phyloP scores from a whole-genome alignment of 805 yeast genomes.

The Komagataella kurtzmanii region DNA sequence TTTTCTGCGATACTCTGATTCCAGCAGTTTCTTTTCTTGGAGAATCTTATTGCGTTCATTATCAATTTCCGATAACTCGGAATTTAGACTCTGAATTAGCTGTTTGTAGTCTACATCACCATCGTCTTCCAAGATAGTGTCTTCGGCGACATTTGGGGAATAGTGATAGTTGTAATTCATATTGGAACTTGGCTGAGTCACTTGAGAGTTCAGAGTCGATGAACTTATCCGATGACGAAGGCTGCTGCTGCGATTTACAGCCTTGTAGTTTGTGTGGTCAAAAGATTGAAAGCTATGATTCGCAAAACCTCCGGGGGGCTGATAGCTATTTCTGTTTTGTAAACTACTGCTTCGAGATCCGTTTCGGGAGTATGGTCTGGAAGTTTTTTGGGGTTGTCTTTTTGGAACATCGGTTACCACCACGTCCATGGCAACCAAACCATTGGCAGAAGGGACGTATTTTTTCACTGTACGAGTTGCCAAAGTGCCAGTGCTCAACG shows the following conservation, averaged over 20 bases:
- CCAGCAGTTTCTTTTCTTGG: background rate
- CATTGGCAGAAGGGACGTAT: slow-evolving; percentile 64
- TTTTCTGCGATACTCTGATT: background rate
- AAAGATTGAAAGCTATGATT: background rate
- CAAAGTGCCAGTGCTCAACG: background rate
- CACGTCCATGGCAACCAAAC: slow-evolving; percentile 57
- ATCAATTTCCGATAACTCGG: background rate
- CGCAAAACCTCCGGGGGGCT: background rate
- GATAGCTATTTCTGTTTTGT: background rate
- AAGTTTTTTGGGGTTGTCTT: background rate
- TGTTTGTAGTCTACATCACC: slow-evolving; percentile 2
- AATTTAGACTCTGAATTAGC: background rate
- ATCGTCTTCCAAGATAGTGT: slow-evolving; percentile 13
- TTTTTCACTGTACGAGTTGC: slow-evolving; percentile 41
- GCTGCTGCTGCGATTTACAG: background rate
- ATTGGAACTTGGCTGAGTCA: background rate
- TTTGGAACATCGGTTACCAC: slow-evolving; percentile 21
- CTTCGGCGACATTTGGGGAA: slow-evolving; percentile 6
- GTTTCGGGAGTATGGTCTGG: background rate
- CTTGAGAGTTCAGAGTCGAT: background rate
- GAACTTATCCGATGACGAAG: background rate
- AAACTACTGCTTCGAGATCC: background rate
- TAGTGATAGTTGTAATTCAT: background rate
- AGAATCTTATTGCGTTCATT: background rate
- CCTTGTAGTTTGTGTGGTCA: background rate